Percentiles rank a stretch among this genome's conserved stretches.
Conservation (phyloP, 768 basidiomycete species). For the Neoboletus subvelutipes region DNA sequence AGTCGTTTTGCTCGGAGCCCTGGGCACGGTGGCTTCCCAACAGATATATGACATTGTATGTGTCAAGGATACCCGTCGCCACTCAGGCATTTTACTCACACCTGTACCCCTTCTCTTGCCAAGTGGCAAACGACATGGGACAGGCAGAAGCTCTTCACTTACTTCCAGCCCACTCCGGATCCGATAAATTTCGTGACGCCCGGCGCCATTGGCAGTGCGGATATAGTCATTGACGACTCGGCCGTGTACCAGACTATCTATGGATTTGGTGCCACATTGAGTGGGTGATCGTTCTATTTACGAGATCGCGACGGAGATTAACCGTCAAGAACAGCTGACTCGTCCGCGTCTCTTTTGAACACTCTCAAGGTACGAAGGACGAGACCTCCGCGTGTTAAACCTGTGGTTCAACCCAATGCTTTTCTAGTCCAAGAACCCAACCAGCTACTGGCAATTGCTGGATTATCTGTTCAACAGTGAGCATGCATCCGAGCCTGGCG, state of each 20-base stretch:
- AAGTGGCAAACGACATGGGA: conserved; percentile 58
- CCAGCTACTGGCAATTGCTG: conserved; percentile 58
- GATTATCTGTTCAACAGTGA: conserved; percentile 53
- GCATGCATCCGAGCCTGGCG: background rate
- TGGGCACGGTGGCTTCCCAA: conserved; percentile 38
- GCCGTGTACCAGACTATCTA: conserved; percentile 58
- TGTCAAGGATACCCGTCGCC: background rate
- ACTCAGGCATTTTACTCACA: background rate
- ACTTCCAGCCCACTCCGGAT: conserved; percentile 29
- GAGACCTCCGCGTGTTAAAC: background rate
- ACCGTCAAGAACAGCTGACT: conserved; percentile 53
- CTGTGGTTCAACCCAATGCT: conserved; percentile 3
- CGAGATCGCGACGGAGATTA: background rate
- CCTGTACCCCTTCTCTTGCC: background rate
- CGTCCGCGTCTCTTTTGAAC: conserved; percentile 58
- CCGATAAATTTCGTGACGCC: conserved; percentile 40
- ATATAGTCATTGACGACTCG: conserved; percentile 60
- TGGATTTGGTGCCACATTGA: conserved; percentile 67
- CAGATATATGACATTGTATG: conserved; percentile 57
- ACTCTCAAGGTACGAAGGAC: conserved; percentile 56
- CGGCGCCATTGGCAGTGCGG: conserved; percentile 54
- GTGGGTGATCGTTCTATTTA: conserved; percentile 35
- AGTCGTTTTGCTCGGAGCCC: conserved; percentile 16
- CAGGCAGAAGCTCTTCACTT: conserved; percentile 29
- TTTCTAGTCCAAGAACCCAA: conserved; percentile 46